Evolutionary conservation across 306 rosid species (phyloP).

Genomic region (Canavalia ensiformis): DNA sequence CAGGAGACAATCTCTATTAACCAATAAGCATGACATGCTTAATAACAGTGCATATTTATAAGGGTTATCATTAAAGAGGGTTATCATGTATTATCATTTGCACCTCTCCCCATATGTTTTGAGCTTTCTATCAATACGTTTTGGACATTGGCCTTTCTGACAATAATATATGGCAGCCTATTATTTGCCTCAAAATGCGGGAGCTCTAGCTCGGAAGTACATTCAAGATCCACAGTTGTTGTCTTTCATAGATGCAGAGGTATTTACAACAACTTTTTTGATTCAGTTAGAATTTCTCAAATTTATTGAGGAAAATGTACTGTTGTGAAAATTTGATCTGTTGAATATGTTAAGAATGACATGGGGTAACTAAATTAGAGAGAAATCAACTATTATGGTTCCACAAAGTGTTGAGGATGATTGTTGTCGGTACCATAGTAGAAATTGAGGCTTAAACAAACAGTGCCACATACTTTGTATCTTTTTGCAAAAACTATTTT

Average conservation of each 20-base stretch:
- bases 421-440: background rate
- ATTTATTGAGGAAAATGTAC: conserved; percentile 15
- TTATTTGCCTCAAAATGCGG: conserved; percentile 96
- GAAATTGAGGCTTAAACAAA: conserved; percentile 20
- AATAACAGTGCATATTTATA: background rate
- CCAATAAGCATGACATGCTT: conserved; percentile 33
- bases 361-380: background rate
- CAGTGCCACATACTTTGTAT: conserved; percentile 20
- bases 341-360: background rate
- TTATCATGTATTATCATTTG: conserved; percentile 3
- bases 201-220: conserved; percentile 87
- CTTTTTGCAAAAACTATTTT: conserved; percentile 23
- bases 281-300: conserved; percentile 37
- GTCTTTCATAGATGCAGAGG: conserved; percentile 99
- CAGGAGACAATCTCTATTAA: conserved; percentile 24
- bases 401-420: background rate
- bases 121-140: conserved; percentile 21
- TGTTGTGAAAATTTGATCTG: background rate
- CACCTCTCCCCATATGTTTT: conserved; percentile 1
- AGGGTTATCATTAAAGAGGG: background rate
- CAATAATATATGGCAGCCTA: conserved; percentile 68
- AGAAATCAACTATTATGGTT: conserved; percentile 3
- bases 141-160: conserved; percentile 41
- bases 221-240: conserved; percentile 81
- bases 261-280: conserved; percentile 52